phyloP scores from a whole-genome alignment of 495 filamentous ascomycete genomes.

The Aspergillus nidulans region DNA sequence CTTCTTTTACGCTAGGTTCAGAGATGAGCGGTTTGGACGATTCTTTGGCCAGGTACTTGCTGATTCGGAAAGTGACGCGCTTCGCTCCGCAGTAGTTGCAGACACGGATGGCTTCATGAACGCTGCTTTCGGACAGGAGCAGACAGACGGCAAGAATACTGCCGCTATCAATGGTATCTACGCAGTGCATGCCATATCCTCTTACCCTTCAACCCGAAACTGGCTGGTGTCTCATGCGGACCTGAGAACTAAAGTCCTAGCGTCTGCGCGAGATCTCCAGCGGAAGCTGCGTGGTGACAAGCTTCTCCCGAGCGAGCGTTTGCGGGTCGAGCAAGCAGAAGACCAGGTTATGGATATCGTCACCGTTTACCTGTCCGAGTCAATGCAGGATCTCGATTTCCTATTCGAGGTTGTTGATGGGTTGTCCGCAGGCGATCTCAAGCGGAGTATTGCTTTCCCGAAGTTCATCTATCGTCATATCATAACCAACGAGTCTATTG shows the following conservation, averaged over 20 bases:
- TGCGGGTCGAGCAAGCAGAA: constrained; percentile 83
- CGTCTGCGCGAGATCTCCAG: constrained; percentile 68
- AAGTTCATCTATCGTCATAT: constrained; percentile 81
- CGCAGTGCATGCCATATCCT: constrained; percentile 69
- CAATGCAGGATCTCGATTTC: constrained; percentile 76
- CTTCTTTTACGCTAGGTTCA: constrained; percentile 68
- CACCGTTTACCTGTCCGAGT: constrained; percentile 68
- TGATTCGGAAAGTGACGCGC: constrained; percentile 65
- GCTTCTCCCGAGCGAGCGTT: constrained; percentile 64
- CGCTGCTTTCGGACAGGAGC: constrained; percentile 55
- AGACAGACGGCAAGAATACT: constrained; percentile 59
- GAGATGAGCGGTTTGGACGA: constrained; percentile 82
- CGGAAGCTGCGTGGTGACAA: constrained; percentile 61
- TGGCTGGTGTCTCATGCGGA: constrained; percentile 79
- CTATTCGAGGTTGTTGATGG: constrained; percentile 86
- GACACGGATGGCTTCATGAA: constrained; percentile 67
- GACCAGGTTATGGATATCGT: constrained; percentile 87
- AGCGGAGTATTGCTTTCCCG: constrained; percentile 68
- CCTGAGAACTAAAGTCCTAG: constrained; percentile 64
- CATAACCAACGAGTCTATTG: constrained; percentile 77
- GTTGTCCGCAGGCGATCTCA: constrained; percentile 76
- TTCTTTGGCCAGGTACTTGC: constrained; percentile 89
- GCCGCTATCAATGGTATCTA: constrained; percentile 87
- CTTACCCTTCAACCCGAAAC: constrained; percentile 43
- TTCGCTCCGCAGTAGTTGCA: constrained; percentile 68